Percentiles rank a stretch among this genome's conserved stretches.
Evolutionary conservation across 129 eudicot species (phyloP).

Genomic region (Ambrosia trifida): DNA sequence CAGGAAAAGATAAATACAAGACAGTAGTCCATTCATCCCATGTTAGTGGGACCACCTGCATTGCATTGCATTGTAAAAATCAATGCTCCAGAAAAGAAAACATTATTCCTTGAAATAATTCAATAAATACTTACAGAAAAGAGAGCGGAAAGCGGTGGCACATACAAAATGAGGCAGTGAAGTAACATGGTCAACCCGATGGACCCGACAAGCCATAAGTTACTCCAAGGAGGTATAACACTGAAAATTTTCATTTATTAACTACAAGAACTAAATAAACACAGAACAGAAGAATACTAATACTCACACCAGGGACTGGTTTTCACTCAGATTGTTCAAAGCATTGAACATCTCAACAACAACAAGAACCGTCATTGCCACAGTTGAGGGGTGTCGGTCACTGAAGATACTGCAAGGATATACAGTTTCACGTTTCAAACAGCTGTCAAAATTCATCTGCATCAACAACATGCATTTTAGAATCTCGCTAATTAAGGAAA

Average conservation of each 20-base stretch:
- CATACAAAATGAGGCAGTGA: slow-evolving; percentile 85
- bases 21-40: slow-evolving; percentile 96
- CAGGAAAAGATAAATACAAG: slow-evolving; percentile 91
- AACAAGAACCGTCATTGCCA: slow-evolving; percentile 95
- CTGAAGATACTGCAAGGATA: slow-evolving; percentile 83
- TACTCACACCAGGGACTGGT: slow-evolving; percentile 92
- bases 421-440: slow-evolving; percentile 73
- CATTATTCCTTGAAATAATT: background rate
- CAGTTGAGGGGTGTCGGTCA: slow-evolving; percentile 98
- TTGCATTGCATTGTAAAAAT: slow-evolving; percentile 24
- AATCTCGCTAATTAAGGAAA: background rate
- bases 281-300: background rate
- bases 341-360: slow-evolving; percentile 99
- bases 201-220: slow-evolving; percentile 95
- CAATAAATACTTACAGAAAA: slow-evolving; percentile 76
- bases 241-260: slow-evolving; percentile 39
- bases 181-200: slow-evolving; percentile 82
- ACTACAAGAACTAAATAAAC: background rate
- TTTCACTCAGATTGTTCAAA: slow-evolving; percentile 95
- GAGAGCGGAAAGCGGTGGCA: slow-evolving; percentile 76
- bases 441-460: slow-evolving; percentile 95
- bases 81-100: slow-evolving; percentile 10
- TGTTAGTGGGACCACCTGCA: slow-evolving; percentile 85
- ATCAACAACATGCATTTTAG: slow-evolving; percentile 11
- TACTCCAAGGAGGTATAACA: slow-evolving; percentile 96